Conservation (phyloP, 2,329 filamentous ascomycete genomes). For the Rutstroemia sp. region DNA sequence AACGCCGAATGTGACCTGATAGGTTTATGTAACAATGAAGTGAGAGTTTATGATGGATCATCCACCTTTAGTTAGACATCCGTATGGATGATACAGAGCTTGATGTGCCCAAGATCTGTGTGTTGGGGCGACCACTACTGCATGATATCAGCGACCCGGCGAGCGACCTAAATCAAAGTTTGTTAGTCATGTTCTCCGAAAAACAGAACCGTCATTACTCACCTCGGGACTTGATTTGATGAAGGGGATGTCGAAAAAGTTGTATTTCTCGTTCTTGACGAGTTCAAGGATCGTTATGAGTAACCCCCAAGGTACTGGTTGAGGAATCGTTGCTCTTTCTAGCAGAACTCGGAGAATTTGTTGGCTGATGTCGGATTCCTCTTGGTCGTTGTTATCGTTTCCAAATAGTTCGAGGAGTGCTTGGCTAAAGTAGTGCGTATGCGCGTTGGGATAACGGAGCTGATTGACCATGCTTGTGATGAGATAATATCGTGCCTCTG, state of each 20-base stretch:
- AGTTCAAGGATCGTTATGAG: conserved; percentile 84
- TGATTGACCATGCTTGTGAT: conserved; percentile 83
- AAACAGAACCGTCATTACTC: conserved; percentile 23
- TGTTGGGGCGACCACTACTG: conserved; percentile 10
- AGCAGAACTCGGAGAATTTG: conserved; percentile 84
- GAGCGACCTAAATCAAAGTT: conserved; percentile 19
- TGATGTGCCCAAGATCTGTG: background rate
- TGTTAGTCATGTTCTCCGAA: background rate
- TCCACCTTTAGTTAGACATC: background rate
- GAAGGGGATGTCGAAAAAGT: conserved; percentile 88
- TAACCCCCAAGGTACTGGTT: conserved; percentile 93
- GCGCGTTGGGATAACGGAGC: conserved; percentile 78
- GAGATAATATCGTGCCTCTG: conserved; percentile 78
- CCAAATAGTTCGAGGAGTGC: conserved; percentile 79
- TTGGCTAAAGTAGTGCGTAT: conserved; percentile 90
- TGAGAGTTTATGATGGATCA: conserved; percentile 10
- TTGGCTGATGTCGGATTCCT: conserved; percentile 77
- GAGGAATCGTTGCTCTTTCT: conserved; percentile 80
- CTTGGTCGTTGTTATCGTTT: conserved; percentile 62
- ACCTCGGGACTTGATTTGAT: conserved; percentile 88
- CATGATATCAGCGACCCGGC: conserved; percentile 27
- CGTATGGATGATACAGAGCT: background rate
- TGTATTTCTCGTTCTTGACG: conserved; percentile 82
- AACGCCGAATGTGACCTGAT: conserved; percentile 27
- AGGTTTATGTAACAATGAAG: conserved; percentile 28